Conservation (phyloP, 2,329 filamentous ascomycete genomes). For the Tolypocladium inflatum region DNA sequence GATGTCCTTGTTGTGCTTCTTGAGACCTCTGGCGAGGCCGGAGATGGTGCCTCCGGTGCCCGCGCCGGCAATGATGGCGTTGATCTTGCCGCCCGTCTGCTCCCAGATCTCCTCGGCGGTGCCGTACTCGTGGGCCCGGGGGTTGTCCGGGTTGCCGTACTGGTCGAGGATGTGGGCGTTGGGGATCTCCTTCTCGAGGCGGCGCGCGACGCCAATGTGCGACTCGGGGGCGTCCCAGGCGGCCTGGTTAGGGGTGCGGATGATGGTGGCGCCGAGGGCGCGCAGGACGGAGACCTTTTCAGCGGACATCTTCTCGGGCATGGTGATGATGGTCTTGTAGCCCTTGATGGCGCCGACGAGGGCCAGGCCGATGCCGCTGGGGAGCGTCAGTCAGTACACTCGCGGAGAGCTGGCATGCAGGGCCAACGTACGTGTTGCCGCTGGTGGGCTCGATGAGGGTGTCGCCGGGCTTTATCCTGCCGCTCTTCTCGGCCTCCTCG, state of each 20-base stretch:
- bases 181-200: conserved; percentile 88
- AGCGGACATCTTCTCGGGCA: conserved; percentile 98
- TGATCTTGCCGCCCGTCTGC: conserved; percentile 77
- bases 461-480: conserved; percentile 93
- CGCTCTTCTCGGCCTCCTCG: conserved; percentile 83
- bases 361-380: conserved; percentile 77
- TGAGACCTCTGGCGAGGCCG: conserved; percentile 73
- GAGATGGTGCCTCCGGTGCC: conserved; percentile 95
- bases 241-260: conserved; percentile 91
- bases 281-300: conserved; percentile 95
- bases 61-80: conserved; percentile 78
- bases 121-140: conserved; percentile 83
- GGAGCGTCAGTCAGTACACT: conserved; percentile 11
- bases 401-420: neutral
- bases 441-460: conserved; percentile 97
- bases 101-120: conserved; percentile 95
- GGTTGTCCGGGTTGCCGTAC: conserved; percentile 88
- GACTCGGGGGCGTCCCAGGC: conserved; percentile 92
- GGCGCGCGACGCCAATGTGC: conserved; percentile 88
- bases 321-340: conserved; percentile 96
- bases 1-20: conserved; percentile 76
- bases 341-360: conserved; percentile 93
- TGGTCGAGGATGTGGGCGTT: conserved; percentile 97
- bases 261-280: conserved; percentile 92
- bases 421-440: conserved; percentile 64